A percentile compares a stretch with the other conserved stretches of the same genome.
Evolutionary conservation across 805 yeast species (phyloP).

Genomic region (Metschnikowia drakensbergensis): DNA sequence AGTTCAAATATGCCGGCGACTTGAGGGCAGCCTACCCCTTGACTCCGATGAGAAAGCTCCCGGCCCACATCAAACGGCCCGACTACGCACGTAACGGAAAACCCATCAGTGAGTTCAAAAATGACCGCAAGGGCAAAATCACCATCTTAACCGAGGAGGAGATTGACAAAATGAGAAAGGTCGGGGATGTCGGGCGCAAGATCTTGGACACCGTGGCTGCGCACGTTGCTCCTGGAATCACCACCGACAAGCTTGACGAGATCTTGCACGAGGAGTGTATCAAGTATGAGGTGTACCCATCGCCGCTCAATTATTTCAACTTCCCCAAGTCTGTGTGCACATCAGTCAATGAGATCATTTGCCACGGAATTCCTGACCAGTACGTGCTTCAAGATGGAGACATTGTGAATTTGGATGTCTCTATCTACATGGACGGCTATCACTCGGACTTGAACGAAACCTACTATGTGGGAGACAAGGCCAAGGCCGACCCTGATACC

Average conservation of each 20-base stretch:
- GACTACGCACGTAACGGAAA: conserved; percentile 81
- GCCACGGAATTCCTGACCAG: conserved; percentile 97
- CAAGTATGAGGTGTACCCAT: conserved; percentile 87
- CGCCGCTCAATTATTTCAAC: conserved; percentile 90
- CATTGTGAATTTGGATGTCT: conserved; percentile 85
- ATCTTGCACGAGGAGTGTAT: conserved; percentile 85
- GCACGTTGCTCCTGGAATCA: conserved; percentile 78
- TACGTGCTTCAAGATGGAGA: conserved; percentile 88
- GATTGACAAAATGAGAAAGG: conserved; percentile 69
- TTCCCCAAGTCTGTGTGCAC: conserved; percentile 92
- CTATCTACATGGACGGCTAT: conserved; percentile 79
- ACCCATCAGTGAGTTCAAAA: conserved; percentile 73
- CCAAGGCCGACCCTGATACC: conserved; percentile 71
- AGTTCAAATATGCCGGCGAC: conserved; percentile 67
- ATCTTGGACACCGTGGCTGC: conserved; percentile 87
- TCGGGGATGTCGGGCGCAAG: conserved; percentile 77
- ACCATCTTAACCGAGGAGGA: conserved; percentile 62
- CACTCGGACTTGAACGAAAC: conserved; percentile 97
- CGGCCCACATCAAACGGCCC: conserved; percentile 67
- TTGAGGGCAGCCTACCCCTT: conserved; percentile 81
- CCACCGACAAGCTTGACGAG: conserved; percentile 88
- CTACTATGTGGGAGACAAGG: conserved; percentile 90
- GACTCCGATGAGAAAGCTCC: conserved; percentile 65
- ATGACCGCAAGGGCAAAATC: conserved; percentile 66
- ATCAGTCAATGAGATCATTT: conserved; percentile 89